Evolutionary conservation across 176 grass and related monocot species (phyloP).

Genomic region (Eremochloa ophiuroides): DNA sequence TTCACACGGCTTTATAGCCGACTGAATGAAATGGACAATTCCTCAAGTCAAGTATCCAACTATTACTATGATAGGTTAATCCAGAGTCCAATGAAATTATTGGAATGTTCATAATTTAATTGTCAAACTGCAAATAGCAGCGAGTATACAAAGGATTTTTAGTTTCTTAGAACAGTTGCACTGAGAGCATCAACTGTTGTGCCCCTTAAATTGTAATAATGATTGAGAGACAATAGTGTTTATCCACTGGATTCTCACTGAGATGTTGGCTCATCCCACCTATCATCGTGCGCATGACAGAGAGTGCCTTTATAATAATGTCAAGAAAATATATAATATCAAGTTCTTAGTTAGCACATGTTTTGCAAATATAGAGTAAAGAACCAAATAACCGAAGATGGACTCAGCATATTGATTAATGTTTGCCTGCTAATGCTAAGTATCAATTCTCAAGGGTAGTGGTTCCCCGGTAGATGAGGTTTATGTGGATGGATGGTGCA

Average conservation of each 20-base stretch:
- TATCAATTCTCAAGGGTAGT: not conserved
- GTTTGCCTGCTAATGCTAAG: not conserved
- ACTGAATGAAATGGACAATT: not conserved
- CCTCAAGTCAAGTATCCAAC: not conserved
- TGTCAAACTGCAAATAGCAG: not conserved
- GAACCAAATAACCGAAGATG: not conserved
- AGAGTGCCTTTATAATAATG: not conserved
- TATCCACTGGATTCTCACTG: not conserved
- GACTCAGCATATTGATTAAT: not conserved
- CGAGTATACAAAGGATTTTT: not conserved
- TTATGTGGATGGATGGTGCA: not conserved
- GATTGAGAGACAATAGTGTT: not conserved
- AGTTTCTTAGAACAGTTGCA: not conserved
- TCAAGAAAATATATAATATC: not conserved
- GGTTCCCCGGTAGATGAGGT: not conserved
- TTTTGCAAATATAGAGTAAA: conserved; percentile 1
- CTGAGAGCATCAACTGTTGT: not conserved
- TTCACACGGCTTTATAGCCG: not conserved
- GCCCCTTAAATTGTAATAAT: not conserved
- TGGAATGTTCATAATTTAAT: not conserved
- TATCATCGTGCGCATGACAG: not conserved
- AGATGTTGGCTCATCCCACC: not conserved
- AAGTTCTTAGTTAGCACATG: not conserved
- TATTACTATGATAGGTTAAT: not conserved
- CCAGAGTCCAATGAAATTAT: not conserved